Percentiles rank a stretch among this genome's conserved stretches.
These are phyloP conservation scores for Brassica nigra DNA, from an alignment of 345 rosid genomes.

Conservation along the genomic window DNA sequence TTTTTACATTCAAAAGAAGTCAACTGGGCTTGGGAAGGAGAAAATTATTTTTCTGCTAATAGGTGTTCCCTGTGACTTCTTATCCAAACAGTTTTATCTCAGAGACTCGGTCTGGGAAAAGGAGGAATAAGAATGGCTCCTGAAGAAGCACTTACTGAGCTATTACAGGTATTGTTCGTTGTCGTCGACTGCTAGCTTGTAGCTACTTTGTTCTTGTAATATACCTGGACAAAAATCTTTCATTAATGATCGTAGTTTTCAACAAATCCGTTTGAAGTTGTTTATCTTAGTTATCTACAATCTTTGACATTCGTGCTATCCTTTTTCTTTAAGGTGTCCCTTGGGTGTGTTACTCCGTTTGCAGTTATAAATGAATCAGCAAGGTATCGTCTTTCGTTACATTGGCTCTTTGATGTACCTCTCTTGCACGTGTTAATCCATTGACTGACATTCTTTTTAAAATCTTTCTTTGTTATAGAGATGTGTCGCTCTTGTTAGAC, in stretches of 20 bases:
- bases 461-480: constrained; percentile 46
- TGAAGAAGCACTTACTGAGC: constrained; percentile 77
- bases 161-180: constrained; percentile 65
- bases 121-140: constrained; percentile 96
- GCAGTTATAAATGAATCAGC: not conserved
- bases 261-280: not conserved
- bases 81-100: constrained; percentile 75
- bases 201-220: not conserved
- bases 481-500: constrained; percentile 80
- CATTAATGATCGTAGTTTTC: not conserved
- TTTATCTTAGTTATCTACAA: not conserved
- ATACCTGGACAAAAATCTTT: not conserved
- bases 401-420: not conserved
- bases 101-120: constrained; percentile 94
- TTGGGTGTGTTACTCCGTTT: not conserved
- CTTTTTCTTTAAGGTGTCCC: not conserved
- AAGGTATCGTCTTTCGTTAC: not conserved
- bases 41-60: constrained; percentile 27
- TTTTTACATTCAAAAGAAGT: not conserved
- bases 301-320: too few relatives aligned
- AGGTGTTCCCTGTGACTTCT: constrained; percentile 40
- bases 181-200: not conserved
- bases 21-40: not conserved
- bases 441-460: not conserved
- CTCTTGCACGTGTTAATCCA: not conserved